These are phyloP conservation scores for Talaromyces marneffei DNA, from an alignment of 2,329 filamentous ascomycete species.

Conservation along the genomic window DNA sequence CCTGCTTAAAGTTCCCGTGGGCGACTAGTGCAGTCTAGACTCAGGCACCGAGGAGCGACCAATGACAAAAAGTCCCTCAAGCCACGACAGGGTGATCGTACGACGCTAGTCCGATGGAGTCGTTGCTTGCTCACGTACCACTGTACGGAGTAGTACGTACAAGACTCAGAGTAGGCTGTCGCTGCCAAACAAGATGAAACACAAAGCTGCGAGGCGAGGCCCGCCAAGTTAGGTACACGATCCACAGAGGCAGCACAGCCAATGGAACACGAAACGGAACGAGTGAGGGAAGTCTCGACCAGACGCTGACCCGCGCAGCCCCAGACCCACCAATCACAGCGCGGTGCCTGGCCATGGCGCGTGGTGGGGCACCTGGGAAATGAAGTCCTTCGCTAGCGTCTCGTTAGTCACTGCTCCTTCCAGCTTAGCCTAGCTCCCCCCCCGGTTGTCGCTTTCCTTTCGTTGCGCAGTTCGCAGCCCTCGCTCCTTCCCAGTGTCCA, in stretches of 20 bases:
- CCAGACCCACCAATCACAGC: not conserved
- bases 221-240: too few relatives aligned
- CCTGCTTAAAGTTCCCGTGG: not conserved
- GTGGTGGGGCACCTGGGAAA: not conserved
- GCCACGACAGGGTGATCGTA: not conserved
- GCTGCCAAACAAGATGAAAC: too few relatives aligned
- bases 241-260: not conserved
- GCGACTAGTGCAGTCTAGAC: not conserved
- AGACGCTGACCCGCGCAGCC: not conserved
- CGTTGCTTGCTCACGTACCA: not conserved
- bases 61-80: not conserved
- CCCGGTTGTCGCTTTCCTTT: not conserved
- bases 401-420: conserved; percentile 6
- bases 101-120: not conserved
- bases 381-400: conserved; percentile 2
- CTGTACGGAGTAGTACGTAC: too few relatives aligned
- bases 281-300: conserved; percentile 4
- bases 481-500: conserved; percentile 1
- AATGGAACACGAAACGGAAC: not conserved
- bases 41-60: not conserved
- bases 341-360: conserved; percentile 10
- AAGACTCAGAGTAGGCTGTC: too few relatives aligned
- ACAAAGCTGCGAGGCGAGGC: too few relatives aligned
- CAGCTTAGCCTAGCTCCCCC: not conserved
- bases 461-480: not conserved